These are phyloP conservation scores for Cryptococcus amylolentus DNA, from an alignment of 1,284 basidiomycete species.

Conservation along the genomic window DNA sequence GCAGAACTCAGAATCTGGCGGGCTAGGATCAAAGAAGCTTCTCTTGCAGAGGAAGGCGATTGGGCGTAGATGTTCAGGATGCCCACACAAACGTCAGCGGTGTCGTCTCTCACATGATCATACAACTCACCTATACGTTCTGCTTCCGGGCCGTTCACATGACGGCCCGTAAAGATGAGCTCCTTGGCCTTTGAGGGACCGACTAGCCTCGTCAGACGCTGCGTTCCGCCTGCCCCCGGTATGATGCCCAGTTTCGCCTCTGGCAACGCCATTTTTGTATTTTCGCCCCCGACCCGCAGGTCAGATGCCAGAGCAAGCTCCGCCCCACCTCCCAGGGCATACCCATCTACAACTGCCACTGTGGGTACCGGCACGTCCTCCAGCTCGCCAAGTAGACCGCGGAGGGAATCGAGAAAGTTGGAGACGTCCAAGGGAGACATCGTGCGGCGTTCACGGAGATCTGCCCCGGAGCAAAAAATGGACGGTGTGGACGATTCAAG, in stretches of 20 bases:
- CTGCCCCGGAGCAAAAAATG: slow-evolving; percentile 91
- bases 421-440: slow-evolving; percentile 74
- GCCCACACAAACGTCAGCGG: slow-evolving; percentile 11
- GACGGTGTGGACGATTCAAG: slow-evolving; percentile 67
- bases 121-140: slow-evolving; percentile 63
- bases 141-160: slow-evolving; percentile 66
- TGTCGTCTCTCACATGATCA: not conserved
- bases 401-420: slow-evolving; percentile 73
- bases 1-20: slow-evolving; percentile 53
- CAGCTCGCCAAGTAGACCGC: slow-evolving; percentile 67
- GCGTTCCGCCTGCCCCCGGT: slow-evolving; percentile 92
- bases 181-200: slow-evolving; percentile 83
- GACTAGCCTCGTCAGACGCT: slow-evolving; percentile 74
- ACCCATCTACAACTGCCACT: slow-evolving; percentile 87
- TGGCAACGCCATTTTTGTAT: slow-evolving; percentile 65
- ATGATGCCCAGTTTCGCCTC: slow-evolving; percentile 87
- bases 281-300: slow-evolving; percentile 74
- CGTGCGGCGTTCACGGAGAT: slow-evolving; percentile 75
- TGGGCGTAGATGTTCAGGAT: slow-evolving; percentile 58
- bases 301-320: slow-evolving; percentile 85
- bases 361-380: slow-evolving; percentile 81
- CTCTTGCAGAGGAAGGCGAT: slow-evolving; percentile 26
- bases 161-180: slow-evolving; percentile 73
- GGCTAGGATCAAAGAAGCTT: slow-evolving; percentile 29
- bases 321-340: slow-evolving; percentile 85